Evolutionary conservation across 495 filamentous ascomycete species (phyloP), one percentile per base, ranked within the genome.

Genomic region (Delitschia confertaspora): DNA sequence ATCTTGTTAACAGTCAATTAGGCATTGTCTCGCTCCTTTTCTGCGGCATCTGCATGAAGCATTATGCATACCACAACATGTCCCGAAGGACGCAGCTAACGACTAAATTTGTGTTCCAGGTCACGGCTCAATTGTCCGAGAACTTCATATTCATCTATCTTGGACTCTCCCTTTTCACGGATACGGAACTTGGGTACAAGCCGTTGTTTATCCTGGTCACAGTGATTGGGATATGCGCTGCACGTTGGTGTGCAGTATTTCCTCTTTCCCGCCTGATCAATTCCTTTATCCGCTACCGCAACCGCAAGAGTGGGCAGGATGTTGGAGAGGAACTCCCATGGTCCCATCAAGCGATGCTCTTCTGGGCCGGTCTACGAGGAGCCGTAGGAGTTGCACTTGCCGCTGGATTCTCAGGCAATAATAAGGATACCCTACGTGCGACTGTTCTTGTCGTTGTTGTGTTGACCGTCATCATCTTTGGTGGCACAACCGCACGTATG

Each of bases 81-180:
- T 98, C 91, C 21, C 81, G 91, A 31, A 82, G 91, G 31, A 95
- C 93, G 16, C 91, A 98, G 59, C 75, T 98, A 55, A 95, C 91
- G 13, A 98, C 93, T 40, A 98, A 98, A 62, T 98, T 94, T 66
- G 74, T 95, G 19, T 98, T 98, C 68, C 84, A 91, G 63, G 80
- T 95, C 36, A 79, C 93, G 45, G 85, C 93, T 4, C 93, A 96
- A 62, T 69, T 98, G 26, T 91, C 88, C 0, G 91, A 98, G 67
- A 98, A 98, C 64, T 98, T 98, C 52, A 98, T 98, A 57, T 98
- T 98, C 69, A 98, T 98, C 63, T 98, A 96, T 59, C 76, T 98
- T 1, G 91, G 91, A 0, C 70, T 98, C 10, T 88, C 91, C 1
- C 73, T 98, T 21, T 95, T 98, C 60, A 94, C 93, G 2, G 87